Percentiles rank a stretch among this genome's conserved stretches.
These are phyloP conservation scores for Xylogone sp. DNA, from an alignment of 2,329 filamentous ascomycete genomes.

Conservation along the genomic window DNA sequence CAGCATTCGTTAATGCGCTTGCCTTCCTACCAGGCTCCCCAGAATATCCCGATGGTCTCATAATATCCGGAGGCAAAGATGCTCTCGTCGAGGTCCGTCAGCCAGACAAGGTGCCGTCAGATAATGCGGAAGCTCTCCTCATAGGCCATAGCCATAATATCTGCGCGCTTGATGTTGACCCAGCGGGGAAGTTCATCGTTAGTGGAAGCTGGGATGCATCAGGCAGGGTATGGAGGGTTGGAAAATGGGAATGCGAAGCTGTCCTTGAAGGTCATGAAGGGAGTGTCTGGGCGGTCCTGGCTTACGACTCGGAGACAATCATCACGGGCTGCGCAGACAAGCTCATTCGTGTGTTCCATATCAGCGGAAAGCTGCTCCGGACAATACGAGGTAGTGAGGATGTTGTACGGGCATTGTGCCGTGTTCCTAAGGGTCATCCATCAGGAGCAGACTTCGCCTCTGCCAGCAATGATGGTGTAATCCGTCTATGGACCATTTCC, in stretches of 20 bases:
- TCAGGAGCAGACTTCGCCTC: constrained; percentile 91
- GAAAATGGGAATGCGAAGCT: constrained; percentile 75
- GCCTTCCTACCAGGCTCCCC: constrained; percentile 69
- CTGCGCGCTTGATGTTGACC: constrained; percentile 77
- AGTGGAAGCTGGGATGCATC: constrained; percentile 94
- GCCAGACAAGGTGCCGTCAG: constrained; percentile 60
- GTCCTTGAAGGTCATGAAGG: constrained; percentile 73
- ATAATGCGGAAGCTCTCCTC: constrained; percentile 81
- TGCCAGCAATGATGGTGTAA: constrained; percentile 86
- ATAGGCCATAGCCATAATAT: constrained; percentile 86
- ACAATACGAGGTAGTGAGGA: constrained; percentile 70
- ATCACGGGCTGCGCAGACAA: constrained; percentile 93
- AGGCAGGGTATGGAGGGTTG: constrained; percentile 81
- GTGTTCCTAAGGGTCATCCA: constrained; percentile 69
- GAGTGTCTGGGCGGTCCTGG: constrained; percentile 88
- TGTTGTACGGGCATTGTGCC: constrained; percentile 84
- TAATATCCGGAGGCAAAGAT: constrained; percentile 87
- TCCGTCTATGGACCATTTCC: constrained; percentile 81
- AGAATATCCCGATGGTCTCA: constrained; percentile 68
- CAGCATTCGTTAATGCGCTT: constrained; percentile 84
- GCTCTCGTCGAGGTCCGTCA: constrained; percentile 87
- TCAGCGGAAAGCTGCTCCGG: constrained; percentile 57
- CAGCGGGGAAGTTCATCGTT: constrained; percentile 69
- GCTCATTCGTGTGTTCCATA: constrained; percentile 77
- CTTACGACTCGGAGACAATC: constrained; percentile 73